phyloP scores from a whole-genome alignment of 2,329 filamentous ascomycete genomes.

The Monilinia fructicola region DNA sequence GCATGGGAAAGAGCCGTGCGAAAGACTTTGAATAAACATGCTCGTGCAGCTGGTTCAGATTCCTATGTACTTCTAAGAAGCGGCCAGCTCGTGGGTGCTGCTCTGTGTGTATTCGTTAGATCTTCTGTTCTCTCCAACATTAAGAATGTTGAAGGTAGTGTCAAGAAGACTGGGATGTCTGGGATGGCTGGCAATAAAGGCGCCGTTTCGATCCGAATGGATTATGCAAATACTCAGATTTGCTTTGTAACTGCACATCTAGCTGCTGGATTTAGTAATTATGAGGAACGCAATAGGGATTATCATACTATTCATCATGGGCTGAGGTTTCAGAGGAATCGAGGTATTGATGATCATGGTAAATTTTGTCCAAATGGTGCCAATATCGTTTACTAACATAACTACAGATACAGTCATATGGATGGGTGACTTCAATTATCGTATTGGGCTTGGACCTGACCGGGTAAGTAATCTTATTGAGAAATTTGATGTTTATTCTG shows the following conservation, averaged over 20 bases:
- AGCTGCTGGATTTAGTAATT: slow-evolving; percentile 93
- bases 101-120: slow-evolving; percentile 87
- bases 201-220: slow-evolving; percentile 92
- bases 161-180: slow-evolving; percentile 93
- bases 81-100: slow-evolving; percentile 91
- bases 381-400: slow-evolving; percentile 31
- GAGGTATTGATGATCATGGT: slow-evolving; percentile 89
- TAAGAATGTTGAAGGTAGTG: slow-evolving; percentile 93
- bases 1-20: slow-evolving; percentile 85
- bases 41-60: slow-evolving; percentile 63
- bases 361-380: slow-evolving; percentile 28
- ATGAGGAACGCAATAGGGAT: slow-evolving; percentile 92
- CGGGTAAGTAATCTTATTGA: slow-evolving; percentile 50
- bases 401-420: slow-evolving; percentile 72
- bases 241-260: slow-evolving; percentile 97
- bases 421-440: slow-evolving; percentile 98
- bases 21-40: slow-evolving; percentile 70
- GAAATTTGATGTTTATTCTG: background rate
- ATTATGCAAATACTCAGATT: slow-evolving; percentile 87
- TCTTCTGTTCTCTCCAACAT: slow-evolving; percentile 74
- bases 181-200: slow-evolving; percentile 98
- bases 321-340: slow-evolving; percentile 84
- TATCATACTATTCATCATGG: slow-evolving; percentile 71
- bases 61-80: slow-evolving; percentile 88
- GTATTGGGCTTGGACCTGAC: slow-evolving; percentile 81